phyloP scores from a whole-genome alignment of 495 filamentous ascomycete genomes.

The Lepraria neglecta region DNA sequence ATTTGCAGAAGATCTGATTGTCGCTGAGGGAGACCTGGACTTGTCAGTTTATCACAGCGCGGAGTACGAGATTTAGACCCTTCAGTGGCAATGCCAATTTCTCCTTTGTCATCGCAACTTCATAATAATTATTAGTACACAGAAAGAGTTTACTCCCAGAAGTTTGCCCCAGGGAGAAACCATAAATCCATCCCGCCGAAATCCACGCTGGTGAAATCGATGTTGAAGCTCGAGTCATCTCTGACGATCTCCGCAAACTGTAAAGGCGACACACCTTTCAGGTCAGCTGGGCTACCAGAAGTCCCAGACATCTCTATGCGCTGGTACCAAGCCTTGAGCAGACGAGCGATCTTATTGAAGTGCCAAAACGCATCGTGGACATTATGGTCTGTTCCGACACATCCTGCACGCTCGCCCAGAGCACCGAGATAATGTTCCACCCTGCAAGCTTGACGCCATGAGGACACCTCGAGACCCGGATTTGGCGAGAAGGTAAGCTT shows the following conservation, averaged over 20 bases:
- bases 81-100: background rate
- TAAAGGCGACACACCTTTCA: background rate
- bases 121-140: background rate
- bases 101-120: background rate
- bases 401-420: background rate
- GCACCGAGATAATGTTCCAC: constrained; percentile 1
- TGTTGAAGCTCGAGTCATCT: background rate
- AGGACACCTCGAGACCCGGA: background rate
- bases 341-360: background rate
- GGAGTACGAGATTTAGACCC: background rate
- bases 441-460: background rate
- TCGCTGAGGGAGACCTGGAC: too few relatives aligned
- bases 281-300: background rate
- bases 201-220: background rate
- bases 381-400: background rate
- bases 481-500: constrained; percentile 2
- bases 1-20: too few relatives aligned
- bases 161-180: background rate
- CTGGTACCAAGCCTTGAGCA: constrained; percentile 9
- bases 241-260: background rate
- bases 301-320: background rate
- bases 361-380: background rate
- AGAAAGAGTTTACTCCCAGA: background rate
- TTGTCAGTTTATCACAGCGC: too few relatives aligned
- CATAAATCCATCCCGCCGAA: background rate